Percentiles rank a stretch among this genome's conserved stretches.
phyloP scores from a whole-genome alignment of 805 yeast genomes.

The Wickerhamiella dianesei region DNA sequence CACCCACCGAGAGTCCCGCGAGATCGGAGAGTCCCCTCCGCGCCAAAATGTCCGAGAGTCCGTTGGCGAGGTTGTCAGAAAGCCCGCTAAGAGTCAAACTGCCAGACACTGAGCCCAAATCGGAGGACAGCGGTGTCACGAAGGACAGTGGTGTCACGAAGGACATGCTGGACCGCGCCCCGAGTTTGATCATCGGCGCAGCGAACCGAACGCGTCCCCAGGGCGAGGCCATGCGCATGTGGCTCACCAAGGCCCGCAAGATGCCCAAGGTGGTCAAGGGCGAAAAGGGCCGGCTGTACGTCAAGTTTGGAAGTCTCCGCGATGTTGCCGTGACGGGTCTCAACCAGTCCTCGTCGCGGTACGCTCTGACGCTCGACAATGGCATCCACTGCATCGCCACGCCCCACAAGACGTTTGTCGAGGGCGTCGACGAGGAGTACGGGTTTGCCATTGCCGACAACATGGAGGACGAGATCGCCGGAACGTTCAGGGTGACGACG shows the following conservation, averaged over 20 bases:
- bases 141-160: no score
- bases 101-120: no score
- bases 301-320: constrained; percentile 37
- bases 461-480: not conserved
- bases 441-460: constrained; percentile 28
- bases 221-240: not conserved
- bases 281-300: constrained; percentile 32
- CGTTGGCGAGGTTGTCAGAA: not conserved
- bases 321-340: constrained; percentile 35
- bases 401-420: constrained; percentile 29
- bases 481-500: not conserved
- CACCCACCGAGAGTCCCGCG: no score
- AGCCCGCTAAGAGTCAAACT: not conserved
- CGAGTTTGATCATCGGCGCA: not conserved
- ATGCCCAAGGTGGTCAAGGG: constrained; percentile 10
- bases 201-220: not conserved
- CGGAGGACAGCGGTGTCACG: no score
- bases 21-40: no score
- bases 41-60: no score
- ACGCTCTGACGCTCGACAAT: constrained; percentile 48
- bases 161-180: not conserved
- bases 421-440: constrained; percentile 51
- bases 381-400: constrained; percentile 71
- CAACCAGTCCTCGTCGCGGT: constrained; percentile 20
- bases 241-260: not conserved